These are phyloP conservation scores for Glarea lozoyensis DNA, from an alignment of 495 filamentous ascomycete genomes.

Conservation along the genomic window DNA sequence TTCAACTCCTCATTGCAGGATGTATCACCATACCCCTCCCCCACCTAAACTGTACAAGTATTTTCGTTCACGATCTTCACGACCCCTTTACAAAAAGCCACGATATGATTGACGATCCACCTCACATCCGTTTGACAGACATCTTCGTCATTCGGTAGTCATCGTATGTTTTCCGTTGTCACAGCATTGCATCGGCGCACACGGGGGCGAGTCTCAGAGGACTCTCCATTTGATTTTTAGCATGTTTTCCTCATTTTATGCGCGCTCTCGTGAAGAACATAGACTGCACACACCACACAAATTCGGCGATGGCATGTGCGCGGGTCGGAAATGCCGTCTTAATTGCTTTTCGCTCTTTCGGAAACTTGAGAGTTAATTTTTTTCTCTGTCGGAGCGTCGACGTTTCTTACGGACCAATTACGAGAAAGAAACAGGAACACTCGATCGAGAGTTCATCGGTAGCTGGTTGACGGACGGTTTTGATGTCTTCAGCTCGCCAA, in stretches of 20 bases:
- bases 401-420: conserved; percentile 1
- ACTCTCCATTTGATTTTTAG: conserved; percentile 22
- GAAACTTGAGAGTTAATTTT: background rate
- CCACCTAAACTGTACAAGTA: conserved; percentile 53
- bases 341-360: conserved; percentile 22
- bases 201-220: conserved; percentile 22
- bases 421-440: background rate
- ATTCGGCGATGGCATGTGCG: conserved; percentile 39
- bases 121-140: conserved; percentile 14
- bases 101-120: conserved; percentile 12
- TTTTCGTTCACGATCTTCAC: conserved; percentile 35
- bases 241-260: conserved; percentile 11
- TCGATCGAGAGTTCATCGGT: background rate
- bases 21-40: conserved; percentile 31
- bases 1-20: conserved; percentile 16
- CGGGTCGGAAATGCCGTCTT: conserved; percentile 53
- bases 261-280: conserved; percentile 16
- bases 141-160: conserved; percentile 15
- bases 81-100: conserved; percentile 18
- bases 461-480: background rate
- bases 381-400: conserved; percentile 5
- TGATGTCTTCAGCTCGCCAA: background rate
- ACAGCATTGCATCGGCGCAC: conserved; percentile 51
- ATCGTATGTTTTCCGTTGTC: conserved; percentile 14
- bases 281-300: conserved; percentile 22